phyloP scores from a whole-genome alignment of 176 grass and related monocot species.

The Echinochloa phyllopogon region DNA sequence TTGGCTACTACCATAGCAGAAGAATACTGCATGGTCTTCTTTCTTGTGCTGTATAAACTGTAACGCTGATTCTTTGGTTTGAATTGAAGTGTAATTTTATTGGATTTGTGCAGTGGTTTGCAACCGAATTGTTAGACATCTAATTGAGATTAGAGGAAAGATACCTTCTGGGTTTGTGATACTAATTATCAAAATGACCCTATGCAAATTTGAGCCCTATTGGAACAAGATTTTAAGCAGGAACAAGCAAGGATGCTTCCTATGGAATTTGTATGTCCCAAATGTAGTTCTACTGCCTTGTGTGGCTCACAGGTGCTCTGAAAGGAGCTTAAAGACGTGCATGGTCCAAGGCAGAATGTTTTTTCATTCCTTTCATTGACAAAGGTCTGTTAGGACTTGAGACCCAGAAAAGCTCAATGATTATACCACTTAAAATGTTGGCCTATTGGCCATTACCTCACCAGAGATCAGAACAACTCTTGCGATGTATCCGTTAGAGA shows the following conservation, averaged over 20 bases:
- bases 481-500: background rate
- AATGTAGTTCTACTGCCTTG: background rate
- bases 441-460: background rate
- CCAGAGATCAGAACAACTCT: background rate
- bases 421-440: background rate
- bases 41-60: background rate
- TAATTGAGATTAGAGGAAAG: conserved; percentile 1
- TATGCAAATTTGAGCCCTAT: background rate
- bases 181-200: background rate
- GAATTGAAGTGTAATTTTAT: conserved; percentile 40
- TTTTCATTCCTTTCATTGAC: background rate
- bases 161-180: background rate
- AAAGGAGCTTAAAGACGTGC: background rate
- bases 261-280: background rate
- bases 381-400: background rate
- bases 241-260: background rate
- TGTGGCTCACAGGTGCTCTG: background rate
- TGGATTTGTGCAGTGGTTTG: conserved; percentile 1
- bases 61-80: conserved; percentile 41
- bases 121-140: background rate
- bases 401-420: background rate
- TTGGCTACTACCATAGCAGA: background rate
- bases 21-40: background rate
- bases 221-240: background rate
- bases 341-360: background rate